Evolutionary conservation across 2,329 filamentous ascomycete species (phyloP), one percentile per base, ranked within the genome.

Genomic region (Cordyceps tenuipes): DNA sequence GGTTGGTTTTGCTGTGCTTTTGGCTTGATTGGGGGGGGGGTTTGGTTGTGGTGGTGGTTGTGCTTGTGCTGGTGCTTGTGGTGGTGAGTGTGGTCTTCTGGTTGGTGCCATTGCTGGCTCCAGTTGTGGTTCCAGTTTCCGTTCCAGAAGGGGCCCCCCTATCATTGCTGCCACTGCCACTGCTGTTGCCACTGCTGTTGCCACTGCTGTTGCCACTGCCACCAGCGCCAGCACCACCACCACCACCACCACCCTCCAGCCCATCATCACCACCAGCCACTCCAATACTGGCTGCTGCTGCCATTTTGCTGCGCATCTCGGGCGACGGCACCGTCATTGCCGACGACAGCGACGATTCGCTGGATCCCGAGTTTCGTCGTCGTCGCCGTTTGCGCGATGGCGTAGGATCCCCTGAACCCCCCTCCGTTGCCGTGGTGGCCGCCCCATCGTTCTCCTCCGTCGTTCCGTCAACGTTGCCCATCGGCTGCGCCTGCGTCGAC

Each of bases 311-410:
- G 44, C 50, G 58, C 58, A 61, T 52, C 46, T 74, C 72, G 31
- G 73, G 74, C 55, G 75, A 76, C 50, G 74, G 73, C 56, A 76
- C 66, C 64, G 70, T 75, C 69, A 71, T 68, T 48, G 68, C 69
- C 19, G 73, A 73, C 19, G 74, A 76, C 29, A 77, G 70, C n/a
- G 75, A 76, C 21, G 75, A 77, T 64, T 75, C 73, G 68, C 75
- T 77, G 8, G 72, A 73, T 34, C 66, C 72, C 39, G 75, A 77
- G 60, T 70, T 70, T 41, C 72, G 68, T 47, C 75, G 68, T 47
- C 75, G 68, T 31, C 63, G 63, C 59, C 70, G 68, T 68, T 67
- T 73, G 26, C 71, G 69, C 59, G 71, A 71, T 36, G 74, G 73
- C 31, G 74, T 76, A 62, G 34, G 34, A 36, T 36, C 34, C 34